Percentiles rank a stretch among this genome's conserved stretches.
Evolutionary conservation across 805 yeast genomes (phyloP).

Genomic region (Komagataella phaffii): DNA sequence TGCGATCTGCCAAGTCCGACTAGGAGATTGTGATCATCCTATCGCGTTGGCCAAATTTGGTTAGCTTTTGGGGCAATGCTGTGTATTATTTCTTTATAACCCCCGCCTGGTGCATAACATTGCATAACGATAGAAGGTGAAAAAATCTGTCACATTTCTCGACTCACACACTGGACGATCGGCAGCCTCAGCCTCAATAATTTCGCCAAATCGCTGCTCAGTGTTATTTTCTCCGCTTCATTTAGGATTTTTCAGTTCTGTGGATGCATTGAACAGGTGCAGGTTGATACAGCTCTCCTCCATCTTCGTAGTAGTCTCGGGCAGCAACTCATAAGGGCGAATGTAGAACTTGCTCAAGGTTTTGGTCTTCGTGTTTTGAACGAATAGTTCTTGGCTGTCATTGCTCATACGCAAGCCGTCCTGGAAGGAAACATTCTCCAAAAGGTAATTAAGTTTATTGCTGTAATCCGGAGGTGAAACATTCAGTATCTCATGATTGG

Average conservation of each 20-base stretch:
- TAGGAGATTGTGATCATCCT: background rate
- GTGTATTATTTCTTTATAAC: background rate
- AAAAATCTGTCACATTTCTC: background rate
- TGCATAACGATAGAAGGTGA: background rate
- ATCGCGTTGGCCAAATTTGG: background rate
- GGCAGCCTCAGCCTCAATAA: background rate
- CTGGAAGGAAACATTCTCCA: constrained; percentile 3
- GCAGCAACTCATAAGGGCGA: constrained; percentile 43
- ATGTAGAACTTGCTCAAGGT: constrained; percentile 22
- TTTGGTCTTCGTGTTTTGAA: constrained; percentile 13
- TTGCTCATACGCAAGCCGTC: constrained; percentile 5
- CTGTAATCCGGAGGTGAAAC: constrained; percentile 19
- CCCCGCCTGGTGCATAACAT: background rate
- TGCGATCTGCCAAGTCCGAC: background rate
- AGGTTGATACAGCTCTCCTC: constrained; percentile 44
- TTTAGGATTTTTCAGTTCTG: background rate
- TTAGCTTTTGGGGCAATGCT: background rate
- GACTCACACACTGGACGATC: background rate
- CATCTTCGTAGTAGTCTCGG: constrained; percentile 35
- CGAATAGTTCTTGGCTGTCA: constrained; percentile 4
- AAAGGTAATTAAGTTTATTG: constrained; percentile 11
- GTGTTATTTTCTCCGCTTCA: background rate
- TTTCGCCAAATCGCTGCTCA: background rate
- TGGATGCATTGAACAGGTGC: constrained; percentile 34
- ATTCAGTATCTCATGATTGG: constrained; percentile 8